Base-by-base conservation (phyloP, 495 filamentous ascomycete species). In the Margaritispora aquatica region DNA sequence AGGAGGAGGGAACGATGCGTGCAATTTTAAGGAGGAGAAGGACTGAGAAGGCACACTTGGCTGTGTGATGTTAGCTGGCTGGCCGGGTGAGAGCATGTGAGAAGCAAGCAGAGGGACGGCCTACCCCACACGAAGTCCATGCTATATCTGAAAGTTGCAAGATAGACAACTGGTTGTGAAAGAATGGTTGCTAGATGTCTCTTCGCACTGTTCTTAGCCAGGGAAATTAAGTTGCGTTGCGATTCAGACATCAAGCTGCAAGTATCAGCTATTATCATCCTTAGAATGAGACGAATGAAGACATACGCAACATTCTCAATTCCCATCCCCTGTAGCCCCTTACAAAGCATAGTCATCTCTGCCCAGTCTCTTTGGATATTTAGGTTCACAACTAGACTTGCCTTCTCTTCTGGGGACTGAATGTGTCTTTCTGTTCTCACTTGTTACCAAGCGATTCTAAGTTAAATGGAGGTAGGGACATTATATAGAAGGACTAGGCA, bases 61-160 rank as follows among this genome's bases (percentile, higher is more conserved):
- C 62, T 64, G 24, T 13, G 0, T 22, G 1, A 13, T 49, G 27
- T 59, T 17, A 63, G 51, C 1, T 9, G 1, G 23, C 27, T 9
- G 11, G 26, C 26, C 11, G 15, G 10, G 29, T 9, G 1, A n/a
- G 20, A 26, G 21, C 9, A 23, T 53, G 2, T 31, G n/a, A 50
- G 2, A 5, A 55, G n/a, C n/a, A n/a, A n/a, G n/a, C n/a, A n/a
- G n/a, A n/a, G n/a, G n/a, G 20, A 24, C 19, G 9, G 53, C 57
- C n/a, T 31, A 60, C 62, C 79, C 76, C 77, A 80, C 23, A 82
- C 78, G 51, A 80, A 82, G 54, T 82, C 79, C 77, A 80, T 79
- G 0, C 77, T 74, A 54, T 77, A 80, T 58, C 73, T 74, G 19
- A 82, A 71, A 23, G 74, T 76, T 9, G 73, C 72, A 15, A 80